Evolutionary conservation across 2,329 filamentous ascomycete genomes (phyloP), one percentile per base, ranked within the genome.

Genomic region (Aspergillus hortae): DNA sequence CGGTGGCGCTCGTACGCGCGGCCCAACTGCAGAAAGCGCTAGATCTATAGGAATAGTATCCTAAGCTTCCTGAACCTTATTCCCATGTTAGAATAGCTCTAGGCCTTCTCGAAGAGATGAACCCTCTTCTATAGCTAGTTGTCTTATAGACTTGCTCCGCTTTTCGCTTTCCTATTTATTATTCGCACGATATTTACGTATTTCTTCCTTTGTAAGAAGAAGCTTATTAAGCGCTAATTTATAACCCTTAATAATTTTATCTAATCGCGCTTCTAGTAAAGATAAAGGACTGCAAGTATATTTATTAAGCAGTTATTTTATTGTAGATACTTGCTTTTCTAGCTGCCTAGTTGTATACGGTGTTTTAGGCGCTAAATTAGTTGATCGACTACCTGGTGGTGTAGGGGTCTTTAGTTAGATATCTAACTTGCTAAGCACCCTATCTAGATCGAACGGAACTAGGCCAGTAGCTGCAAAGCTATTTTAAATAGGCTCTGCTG

Each of bases 371-470:
- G 32, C 30, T 30, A 36, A 43, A 49, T 43, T 19, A 11, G 46
- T 49, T 43, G n/a, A 42, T 35, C n/a, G 15, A 33, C 46, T 49
- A 4, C 15, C 14, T 21, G 15, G 38, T 42, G 38, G 38, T 49
- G 27, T 49, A 49, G 27, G 27, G 10, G n/a, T 49, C 6, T 43
- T 49, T 3, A 49, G 46, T 21, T 43, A n/a, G 32, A 49, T 49
- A 49, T 49, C 35, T 12, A 43, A 12, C 43, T 50, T 19, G 9
- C 33, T 19, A 21, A 45, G 48, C 14, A 46, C 33, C 4, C 23
- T 40, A 17, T 50, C 42, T 27, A 32, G 48, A 41, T 50, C 32
- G 2, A 45, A 45, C 14, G 9, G 48, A 40, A 50, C 33, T 38
- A 49, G 42, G 17, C 47, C 40, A 44, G 30, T 27, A 11, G 25